phyloP scores from a whole-genome alignment of 1,284 basidiomycete genomes.

The Sporisorium reilianum region DNA sequence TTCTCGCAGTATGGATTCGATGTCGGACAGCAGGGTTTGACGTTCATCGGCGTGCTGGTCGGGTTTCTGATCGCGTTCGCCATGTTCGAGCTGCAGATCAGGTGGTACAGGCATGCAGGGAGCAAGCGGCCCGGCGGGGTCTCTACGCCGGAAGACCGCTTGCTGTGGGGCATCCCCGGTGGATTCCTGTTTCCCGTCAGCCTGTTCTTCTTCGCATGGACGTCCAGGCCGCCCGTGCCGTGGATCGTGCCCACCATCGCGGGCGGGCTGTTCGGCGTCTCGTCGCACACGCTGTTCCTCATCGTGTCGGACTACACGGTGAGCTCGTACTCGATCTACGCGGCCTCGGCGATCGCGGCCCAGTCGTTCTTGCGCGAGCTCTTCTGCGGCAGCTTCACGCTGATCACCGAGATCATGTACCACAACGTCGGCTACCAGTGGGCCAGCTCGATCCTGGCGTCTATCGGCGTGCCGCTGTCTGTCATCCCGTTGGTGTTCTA shows the following conservation, averaged over 20 bases:
- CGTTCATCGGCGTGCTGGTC: constrained; percentile 51
- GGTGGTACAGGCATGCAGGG: constrained; percentile 33
- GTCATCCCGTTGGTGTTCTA: constrained; percentile 54
- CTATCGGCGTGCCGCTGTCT: constrained; percentile 54
- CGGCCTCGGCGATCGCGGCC: constrained; percentile 56
- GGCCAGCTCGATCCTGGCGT: constrained; percentile 53
- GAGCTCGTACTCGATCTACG: constrained; percentile 53
- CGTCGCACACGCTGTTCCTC: constrained; percentile 60
- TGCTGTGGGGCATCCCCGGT: constrained; percentile 51
- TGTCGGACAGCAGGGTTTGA: constrained; percentile 44
- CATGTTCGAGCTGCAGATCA: constrained; percentile 45
- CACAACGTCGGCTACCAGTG: constrained; percentile 53
- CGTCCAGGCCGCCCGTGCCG: constrained; percentile 49
- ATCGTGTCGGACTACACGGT: constrained; percentile 61
- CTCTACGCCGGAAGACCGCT: constrained; percentile 42
- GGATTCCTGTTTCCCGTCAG: constrained; percentile 47
- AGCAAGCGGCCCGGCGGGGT: constrained; percentile 28
- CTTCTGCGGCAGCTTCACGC: constrained; percentile 48
- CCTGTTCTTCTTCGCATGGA: constrained; percentile 64
- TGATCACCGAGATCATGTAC: constrained; percentile 54
- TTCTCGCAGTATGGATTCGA: constrained; percentile 62
- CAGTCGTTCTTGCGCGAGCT: constrained; percentile 58
- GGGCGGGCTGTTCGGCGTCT: constrained; percentile 48
- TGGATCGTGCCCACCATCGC: constrained; percentile 59
- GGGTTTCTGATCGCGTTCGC: constrained; percentile 52